phyloP scores from a whole-genome alignment of 805 yeast genomes.

The Hagleromyces aurorensis region DNA sequence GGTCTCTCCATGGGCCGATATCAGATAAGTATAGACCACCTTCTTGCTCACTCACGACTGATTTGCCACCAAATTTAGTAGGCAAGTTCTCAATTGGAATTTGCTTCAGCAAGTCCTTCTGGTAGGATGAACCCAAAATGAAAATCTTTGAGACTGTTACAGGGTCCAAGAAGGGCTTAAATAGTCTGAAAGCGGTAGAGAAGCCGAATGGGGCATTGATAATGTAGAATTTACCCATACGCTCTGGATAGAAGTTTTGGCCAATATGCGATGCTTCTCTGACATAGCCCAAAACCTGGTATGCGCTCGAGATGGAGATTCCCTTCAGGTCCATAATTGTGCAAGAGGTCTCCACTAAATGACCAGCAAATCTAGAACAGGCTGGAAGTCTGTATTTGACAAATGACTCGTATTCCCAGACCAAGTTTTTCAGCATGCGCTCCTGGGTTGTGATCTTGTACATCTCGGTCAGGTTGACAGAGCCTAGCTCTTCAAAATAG shows the following conservation, averaged over 20 bases:
- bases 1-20: slow-evolving; percentile 96
- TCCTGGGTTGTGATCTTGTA: slow-evolving; percentile 90
- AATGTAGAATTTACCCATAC: slow-evolving; percentile 96
- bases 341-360: slow-evolving; percentile 88
- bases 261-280: slow-evolving; percentile 91
- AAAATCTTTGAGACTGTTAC: slow-evolving; percentile 93
- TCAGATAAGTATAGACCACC: slow-evolving; percentile 85
- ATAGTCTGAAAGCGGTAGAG: slow-evolving; percentile 82
- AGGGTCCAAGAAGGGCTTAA: slow-evolving; percentile 93
- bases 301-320: slow-evolving; percentile 75
- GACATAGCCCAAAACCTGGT: slow-evolving; percentile 79
- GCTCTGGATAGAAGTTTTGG: slow-evolving; percentile 96
- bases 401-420: slow-evolving; percentile 96
- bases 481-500: slow-evolving; percentile 88
- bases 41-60: slow-evolving; percentile 54
- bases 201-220: slow-evolving; percentile 98
- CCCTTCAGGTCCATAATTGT: slow-evolving; percentile 94
- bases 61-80: slow-evolving; percentile 77
- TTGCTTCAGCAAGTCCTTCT: slow-evolving; percentile 79
- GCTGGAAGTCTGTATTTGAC: slow-evolving; percentile 83
- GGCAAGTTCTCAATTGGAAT: slow-evolving; percentile 93
- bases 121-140: slow-evolving; percentile 73
- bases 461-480: slow-evolving; percentile 85
- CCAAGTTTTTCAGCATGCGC: slow-evolving; percentile 90
- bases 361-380: slow-evolving; percentile 74